Evolutionary conservation across 2,329 filamentous ascomycete species (phyloP), one percentile per base, ranked within the genome.

Genomic region (Sarocladium strictum): DNA sequence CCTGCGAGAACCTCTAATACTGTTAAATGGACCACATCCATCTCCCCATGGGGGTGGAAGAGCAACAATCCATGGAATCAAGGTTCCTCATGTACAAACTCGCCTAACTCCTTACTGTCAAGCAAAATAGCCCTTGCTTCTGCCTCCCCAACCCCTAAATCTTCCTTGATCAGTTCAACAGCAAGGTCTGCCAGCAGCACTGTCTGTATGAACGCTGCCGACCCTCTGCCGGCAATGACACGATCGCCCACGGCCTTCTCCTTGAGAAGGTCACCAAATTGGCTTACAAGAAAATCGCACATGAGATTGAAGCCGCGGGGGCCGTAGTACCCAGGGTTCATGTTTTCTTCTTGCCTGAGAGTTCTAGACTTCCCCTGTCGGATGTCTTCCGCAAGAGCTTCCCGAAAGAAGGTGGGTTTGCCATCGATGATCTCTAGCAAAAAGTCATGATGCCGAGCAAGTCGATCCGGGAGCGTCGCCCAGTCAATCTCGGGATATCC

Each of bases 301-400:
- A 96, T 89, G 53, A 80, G 71, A 50, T 81, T 81, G 53, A 87
- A 76, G 1, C 91, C 91, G 19, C 85, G 80, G 2, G 85, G 80
- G 1, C 91, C 91, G 69, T 96, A 96, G 69, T 96, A 96, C 0
- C 91, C 91, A 10, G 88, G 87, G 2, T 80, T 84, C 27, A 86
- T 75, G 54, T 75, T 78, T 26, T 81, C 72, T 52, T 76, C 83
- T 56, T 81, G 78, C 53, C 81, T 73, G 55, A 88, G 72, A 24
- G 79, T 86, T 53, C 81, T 77, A 27, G 79, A 80, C 63, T 79
- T 76, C 12, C 85, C 85, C 2, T 73, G 68, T 54, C 77, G 76
- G 41, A 88, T 73, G 12, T 73, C 78, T 3, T 76, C 71, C 3
- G 76, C 76, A 23, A 90, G 73, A 1, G 76, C 62, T 10, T 78